Percentiles rank a stretch among this genome's conserved stretches.
Conservation (phyloP, 169 alveolate genomes). For the Plasmodium fragile region DNA sequence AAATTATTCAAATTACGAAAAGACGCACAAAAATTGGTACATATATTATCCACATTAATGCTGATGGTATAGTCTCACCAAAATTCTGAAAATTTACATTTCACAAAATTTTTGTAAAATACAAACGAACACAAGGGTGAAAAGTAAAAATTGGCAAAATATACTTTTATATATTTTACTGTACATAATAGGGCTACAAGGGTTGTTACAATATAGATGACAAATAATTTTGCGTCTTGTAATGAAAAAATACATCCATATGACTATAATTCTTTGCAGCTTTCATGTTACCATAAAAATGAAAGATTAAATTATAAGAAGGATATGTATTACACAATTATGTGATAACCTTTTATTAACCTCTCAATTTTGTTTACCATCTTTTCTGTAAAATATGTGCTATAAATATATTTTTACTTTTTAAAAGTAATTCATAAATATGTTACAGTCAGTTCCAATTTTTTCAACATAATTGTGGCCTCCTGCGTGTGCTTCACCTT, state of each 20-base stretch:
- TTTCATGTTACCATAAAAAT: background rate
- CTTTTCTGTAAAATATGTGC: background rate
- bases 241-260: background rate
- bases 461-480: background rate
- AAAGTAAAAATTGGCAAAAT: background rate
- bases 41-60: background rate
- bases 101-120: background rate
- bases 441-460: background rate
- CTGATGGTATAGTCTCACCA: background rate
- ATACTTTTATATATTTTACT: background rate
- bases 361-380: background rate
- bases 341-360: background rate
- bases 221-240: background rate
- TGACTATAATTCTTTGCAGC: background rate
- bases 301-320: background rate
- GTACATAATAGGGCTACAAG: background rate
- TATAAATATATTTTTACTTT: background rate
- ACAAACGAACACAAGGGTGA: background rate
- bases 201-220: background rate
- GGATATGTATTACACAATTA: background rate
- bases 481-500: background rate
- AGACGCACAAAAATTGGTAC: background rate
- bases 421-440: background rate
- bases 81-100: background rate
- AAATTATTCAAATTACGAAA: background rate